These are phyloP conservation scores for Solioccasus polychromus DNA, from an alignment of 768 basidiomycete species.

Conservation along the genomic window DNA sequence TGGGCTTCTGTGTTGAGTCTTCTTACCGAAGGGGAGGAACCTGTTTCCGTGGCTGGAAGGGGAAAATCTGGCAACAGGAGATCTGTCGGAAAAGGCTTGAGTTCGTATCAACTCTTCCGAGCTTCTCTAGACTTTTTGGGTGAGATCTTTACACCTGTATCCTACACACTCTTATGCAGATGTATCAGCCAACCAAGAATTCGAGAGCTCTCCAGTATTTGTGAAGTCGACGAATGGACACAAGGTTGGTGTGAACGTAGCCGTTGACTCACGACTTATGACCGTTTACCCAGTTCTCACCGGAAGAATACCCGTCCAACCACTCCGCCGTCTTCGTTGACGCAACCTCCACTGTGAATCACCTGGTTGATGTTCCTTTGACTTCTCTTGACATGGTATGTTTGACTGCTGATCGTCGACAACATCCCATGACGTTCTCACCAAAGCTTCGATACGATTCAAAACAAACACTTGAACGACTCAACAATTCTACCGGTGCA, in stretches of 20 bases:
- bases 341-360: constrained; percentile 70
- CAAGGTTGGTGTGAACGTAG: constrained; percentile 37
- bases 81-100: constrained; percentile 75
- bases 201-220: constrained; percentile 53
- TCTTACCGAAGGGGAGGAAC: constrained; percentile 67
- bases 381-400: constrained; percentile 77
- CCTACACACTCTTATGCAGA: constrained; percentile 8
- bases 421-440: constrained; percentile 1
- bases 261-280: constrained; percentile 1
- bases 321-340: constrained; percentile 73
- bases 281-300: constrained; percentile 46
- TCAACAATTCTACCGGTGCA: constrained; percentile 47
- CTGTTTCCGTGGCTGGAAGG: constrained; percentile 20
- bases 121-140: constrained; percentile 83
- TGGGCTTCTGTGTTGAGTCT: constrained; percentile 65
- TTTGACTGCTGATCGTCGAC: neutral
- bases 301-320: constrained; percentile 51
- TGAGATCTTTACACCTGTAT: constrained; percentile 33
- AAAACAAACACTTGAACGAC: constrained; percentile 58
- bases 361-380: constrained; percentile 70
- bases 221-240: constrained; percentile 55
- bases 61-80: constrained; percentile 39
- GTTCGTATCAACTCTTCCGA: constrained; percentile 87
- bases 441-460: constrained; percentile 75
- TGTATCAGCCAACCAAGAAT: constrained; percentile 66